Evolutionary conservation across 352 stramenopile genomes (phyloP).

Genomic region (Phytophthora fragariaefolia): DNA sequence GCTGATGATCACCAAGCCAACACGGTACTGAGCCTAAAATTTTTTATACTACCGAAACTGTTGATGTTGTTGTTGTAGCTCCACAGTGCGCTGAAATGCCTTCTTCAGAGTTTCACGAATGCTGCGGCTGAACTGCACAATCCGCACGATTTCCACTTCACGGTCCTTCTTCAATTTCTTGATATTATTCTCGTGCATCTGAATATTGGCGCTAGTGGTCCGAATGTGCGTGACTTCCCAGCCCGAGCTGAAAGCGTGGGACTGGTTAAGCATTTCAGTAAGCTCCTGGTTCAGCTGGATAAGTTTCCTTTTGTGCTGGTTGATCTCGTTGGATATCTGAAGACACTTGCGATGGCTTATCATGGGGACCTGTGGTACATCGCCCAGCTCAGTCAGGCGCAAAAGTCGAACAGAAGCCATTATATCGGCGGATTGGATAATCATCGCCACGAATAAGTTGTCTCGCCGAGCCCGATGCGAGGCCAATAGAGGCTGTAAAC

Average conservation of each 20-base stretch:
- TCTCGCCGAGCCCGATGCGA: slow-evolving; percentile 25
- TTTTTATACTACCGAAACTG: slow-evolving; percentile 31
- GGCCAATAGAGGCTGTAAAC: slow-evolving; percentile 37
- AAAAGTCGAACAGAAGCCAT: slow-evolving; percentile 63
- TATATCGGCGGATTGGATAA: slow-evolving; percentile 63
- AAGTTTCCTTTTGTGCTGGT: slow-evolving; percentile 41
- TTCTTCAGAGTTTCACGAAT: slow-evolving; percentile 65
- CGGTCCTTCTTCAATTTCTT: slow-evolving; percentile 53
- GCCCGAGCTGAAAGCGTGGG: slow-evolving; percentile 32
- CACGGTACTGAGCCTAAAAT: slow-evolving; percentile 3
- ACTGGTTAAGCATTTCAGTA: slow-evolving; percentile 43
- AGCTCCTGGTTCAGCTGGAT: slow-evolving; percentile 51
- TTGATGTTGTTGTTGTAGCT: slow-evolving; percentile 31
- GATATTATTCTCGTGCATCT: slow-evolving; percentile 49
- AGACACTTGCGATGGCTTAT: slow-evolving; percentile 67
- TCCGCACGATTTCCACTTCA: slow-evolving; percentile 70
- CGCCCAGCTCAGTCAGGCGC: slow-evolving; percentile 53
- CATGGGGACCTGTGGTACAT: slow-evolving; percentile 66
- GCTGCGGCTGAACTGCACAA: slow-evolving; percentile 69
- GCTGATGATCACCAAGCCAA: slow-evolving; percentile 6
- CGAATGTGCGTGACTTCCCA: slow-evolving; percentile 55
- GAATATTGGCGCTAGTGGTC: slow-evolving; percentile 52
- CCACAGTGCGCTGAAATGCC: slow-evolving; percentile 38
- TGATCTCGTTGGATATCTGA: slow-evolving; percentile 59
- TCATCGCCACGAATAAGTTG: slow-evolving; percentile 51